Percentiles rank a stretch among this genome's conserved stretches.
Conservation (phyloP, 805 yeast genomes). For the Sugiyamaella chiloensis region DNA sequence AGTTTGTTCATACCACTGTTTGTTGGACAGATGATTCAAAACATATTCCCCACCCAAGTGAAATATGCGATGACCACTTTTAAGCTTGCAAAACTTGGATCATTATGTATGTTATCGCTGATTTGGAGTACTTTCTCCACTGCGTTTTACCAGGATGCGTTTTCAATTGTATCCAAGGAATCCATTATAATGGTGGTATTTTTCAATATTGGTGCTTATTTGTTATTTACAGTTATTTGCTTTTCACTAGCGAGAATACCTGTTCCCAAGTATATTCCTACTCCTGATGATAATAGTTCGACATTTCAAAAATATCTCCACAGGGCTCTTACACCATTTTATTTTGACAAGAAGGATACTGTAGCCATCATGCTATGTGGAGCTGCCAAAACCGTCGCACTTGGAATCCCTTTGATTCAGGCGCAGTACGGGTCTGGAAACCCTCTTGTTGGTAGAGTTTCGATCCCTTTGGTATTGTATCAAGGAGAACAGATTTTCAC, state of each 20-base stretch:
- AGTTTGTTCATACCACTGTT: slow-evolving; percentile 80
- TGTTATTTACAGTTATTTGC: slow-evolving; percentile 69
- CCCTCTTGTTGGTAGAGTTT: slow-evolving; percentile 52
- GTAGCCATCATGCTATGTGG: slow-evolving; percentile 83
- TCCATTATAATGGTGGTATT: slow-evolving; percentile 76
- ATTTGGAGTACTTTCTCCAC: slow-evolving; percentile 82
- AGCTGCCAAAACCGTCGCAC: slow-evolving; percentile 90
- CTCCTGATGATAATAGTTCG: slow-evolving; percentile 46
- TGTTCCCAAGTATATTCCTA: slow-evolving; percentile 34
- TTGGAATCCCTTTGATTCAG: slow-evolving; percentile 80
- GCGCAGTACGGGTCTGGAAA: slow-evolving; percentile 70
- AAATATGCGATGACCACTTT: slow-evolving; percentile 58
- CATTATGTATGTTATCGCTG: slow-evolving; percentile 72
- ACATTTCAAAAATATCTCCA: slow-evolving; percentile 43
- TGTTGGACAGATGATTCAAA: slow-evolving; percentile 84
- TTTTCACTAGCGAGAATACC: slow-evolving; percentile 59
- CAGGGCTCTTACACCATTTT: slow-evolving; percentile 56
- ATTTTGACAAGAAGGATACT: slow-evolving; percentile 67
- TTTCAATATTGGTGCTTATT: slow-evolving; percentile 75
- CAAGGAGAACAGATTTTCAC: slow-evolving; percentile 84
- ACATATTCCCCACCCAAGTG: slow-evolving; percentile 61
- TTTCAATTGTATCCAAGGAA: slow-evolving; percentile 62
- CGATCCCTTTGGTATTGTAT: slow-evolving; percentile 80
- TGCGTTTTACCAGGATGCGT: slow-evolving; percentile 80
- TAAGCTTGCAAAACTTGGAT: slow-evolving; percentile 67